These are phyloP conservation scores for Eragrostis nindensis DNA, from an alignment of 176 grass and related monocot genomes.

Conservation along the genomic window DNA sequence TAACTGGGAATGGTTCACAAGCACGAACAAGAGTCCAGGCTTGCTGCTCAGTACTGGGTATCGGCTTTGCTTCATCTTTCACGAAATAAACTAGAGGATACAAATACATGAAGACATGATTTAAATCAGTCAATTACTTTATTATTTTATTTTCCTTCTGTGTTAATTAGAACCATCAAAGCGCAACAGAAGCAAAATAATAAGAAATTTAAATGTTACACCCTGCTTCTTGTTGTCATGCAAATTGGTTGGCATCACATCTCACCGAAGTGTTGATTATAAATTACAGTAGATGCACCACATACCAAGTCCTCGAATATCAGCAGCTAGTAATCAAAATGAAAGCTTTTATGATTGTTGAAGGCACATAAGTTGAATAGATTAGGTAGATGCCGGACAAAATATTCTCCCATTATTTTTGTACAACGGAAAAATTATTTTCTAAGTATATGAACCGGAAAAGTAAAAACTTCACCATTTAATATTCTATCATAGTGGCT, in stretches of 20 bases:
- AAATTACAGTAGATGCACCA: background rate
- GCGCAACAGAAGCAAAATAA: background rate
- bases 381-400: background rate
- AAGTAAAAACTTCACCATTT: background rate
- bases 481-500: background rate
- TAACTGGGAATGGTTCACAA: too few species aligned
- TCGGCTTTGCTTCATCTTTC: too few species aligned
- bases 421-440: background rate
- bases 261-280: background rate
- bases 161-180: background rate
- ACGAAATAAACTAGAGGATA: background rate
- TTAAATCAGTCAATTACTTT: background rate
- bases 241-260: slow-evolving; percentile 17
- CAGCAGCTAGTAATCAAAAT: background rate
- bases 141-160: background rate
- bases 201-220: background rate
- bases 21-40: background rate
- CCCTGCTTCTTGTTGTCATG: background rate
- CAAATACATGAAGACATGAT: background rate
- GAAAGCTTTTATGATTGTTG: background rate
- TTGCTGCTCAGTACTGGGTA: too few species aligned
- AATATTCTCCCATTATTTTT: background rate
- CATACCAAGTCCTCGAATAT: background rate
- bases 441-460: too few species aligned
- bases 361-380: background rate